Conservation (phyloP, 176 grass and related monocot genomes). For the Triticum turgidum region DNA sequence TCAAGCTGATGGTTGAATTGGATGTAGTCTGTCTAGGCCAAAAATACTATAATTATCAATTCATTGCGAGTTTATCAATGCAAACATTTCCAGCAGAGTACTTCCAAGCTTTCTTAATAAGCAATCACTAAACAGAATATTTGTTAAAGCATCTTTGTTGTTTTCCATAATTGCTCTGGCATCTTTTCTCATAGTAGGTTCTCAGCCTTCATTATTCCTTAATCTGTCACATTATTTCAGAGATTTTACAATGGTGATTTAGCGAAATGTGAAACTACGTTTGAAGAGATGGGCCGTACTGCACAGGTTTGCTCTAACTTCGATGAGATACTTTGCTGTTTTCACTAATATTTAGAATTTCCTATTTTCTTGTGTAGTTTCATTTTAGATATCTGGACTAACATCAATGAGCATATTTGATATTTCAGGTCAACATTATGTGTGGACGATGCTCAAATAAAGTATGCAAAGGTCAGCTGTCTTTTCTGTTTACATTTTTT, state of each 20-base stretch:
- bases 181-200: neutral
- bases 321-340: neutral
- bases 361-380: neutral
- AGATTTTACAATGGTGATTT: slow-evolving; percentile 82
- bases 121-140: neutral
- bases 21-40: neutral
- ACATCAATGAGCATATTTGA: slow-evolving; percentile 26
- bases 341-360: neutral
- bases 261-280: slow-evolving; percentile 69
- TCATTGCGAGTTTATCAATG: neutral
- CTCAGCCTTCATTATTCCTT: slow-evolving; percentile 17
- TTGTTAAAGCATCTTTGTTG: neutral
- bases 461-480: slow-evolving; percentile 66
- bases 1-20: slow-evolving; percentile 1
- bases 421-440: slow-evolving; percentile 84
- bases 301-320: slow-evolving; percentile 65
- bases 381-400: neutral
- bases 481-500: slow-evolving; percentile 8
- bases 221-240: slow-evolving; percentile 38
- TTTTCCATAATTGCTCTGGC: neutral
- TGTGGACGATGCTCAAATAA: slow-evolving; percentile 76
- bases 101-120: neutral
- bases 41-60: neutral
- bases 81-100: neutral
- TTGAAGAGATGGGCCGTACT: slow-evolving; percentile 82